Evolutionary conservation across 495 filamentous ascomycete species (phyloP), one percentile per base, ranked within the genome.

Genomic region (Terfezia boudieri): DNA sequence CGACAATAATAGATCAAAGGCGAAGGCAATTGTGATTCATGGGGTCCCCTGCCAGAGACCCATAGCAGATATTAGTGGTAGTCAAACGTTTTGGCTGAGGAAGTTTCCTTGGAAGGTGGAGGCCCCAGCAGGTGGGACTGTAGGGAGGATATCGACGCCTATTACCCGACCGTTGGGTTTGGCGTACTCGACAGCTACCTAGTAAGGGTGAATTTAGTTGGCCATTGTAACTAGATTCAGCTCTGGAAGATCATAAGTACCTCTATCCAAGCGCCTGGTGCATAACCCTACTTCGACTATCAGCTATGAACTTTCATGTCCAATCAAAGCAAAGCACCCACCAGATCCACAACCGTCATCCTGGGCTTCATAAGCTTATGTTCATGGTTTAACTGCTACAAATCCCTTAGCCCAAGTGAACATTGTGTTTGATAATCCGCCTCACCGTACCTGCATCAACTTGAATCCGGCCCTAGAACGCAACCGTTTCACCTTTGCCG

Each of bases 31-130:
- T n/a, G n/a, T n/a, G n/a, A n/a, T n/a, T n/a, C n/a, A n/a, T n/a
- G n/a, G n/a, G n/a, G n/a, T n/a, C n/a, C n/a, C n/a, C n/a, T n/a
- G n/a, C n/a, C n/a, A n/a, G n/a, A n/a, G n/a, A n/a, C n/a, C n/a
- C n/a, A n/a, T n/a, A n/a, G n/a, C n/a, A n/a, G n/a, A n/a, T n/a
- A n/a, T n/a, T n/a, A n/a, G n/a, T n/a, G n/a, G n/a, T n/a, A n/a
- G n/a, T n/a, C n/a, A n/a, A n/a, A 95, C 77, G 7, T 64, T 68
- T 3, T 73, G 72, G 1, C 74, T 75, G 17, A 94, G 72, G 60
- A 98, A 96, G 60, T 96, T 83, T 16, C 90, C 90, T 66, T 98
- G 90, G 20, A 98, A 84, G 4, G 87, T 84, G 17, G 83, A 89
- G 0, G 89, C 85, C 2, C 92, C 90, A 63, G 73, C 78, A 0